Percentiles rank a stretch among this genome's conserved stretches.
Conservation (phyloP, 225 moss, liverwort and hornwort genomes). For the Thuidium tamariscinum region DNA sequence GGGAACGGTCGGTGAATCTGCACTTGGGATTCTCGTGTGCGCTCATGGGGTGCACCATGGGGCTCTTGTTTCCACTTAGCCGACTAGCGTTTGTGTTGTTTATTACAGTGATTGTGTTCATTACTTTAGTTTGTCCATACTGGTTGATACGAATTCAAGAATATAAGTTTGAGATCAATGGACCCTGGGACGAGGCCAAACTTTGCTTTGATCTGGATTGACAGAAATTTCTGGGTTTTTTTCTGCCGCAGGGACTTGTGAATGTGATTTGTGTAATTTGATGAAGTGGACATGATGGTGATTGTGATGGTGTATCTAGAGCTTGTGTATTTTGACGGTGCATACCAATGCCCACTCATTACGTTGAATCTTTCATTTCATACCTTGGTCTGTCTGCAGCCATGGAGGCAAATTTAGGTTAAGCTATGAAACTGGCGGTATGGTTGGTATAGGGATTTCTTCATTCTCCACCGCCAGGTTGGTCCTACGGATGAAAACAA, state of each 20-base stretch:
- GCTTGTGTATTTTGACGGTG: neutral
- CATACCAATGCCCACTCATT: neutral
- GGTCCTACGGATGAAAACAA: neutral
- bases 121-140: constrained; percentile 76
- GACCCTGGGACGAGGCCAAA: constrained; percentile 98
- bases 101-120: constrained; percentile 59
- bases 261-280: neutral
- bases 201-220: constrained; percentile 78
- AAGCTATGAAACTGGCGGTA: neutral
- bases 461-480: neutral
- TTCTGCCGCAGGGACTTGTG: neutral
- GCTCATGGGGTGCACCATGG: constrained; percentile 62
- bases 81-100: constrained; percentile 69
- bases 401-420: neutral
- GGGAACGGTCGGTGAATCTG: constrained; percentile 64
- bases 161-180: constrained; percentile 94
- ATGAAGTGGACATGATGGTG: neutral
- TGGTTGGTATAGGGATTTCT: neutral
- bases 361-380: neutral
- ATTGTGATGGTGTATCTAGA: neutral
- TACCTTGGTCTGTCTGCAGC: neutral
- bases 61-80: constrained; percentile 62
- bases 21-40: constrained; percentile 68
- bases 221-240: neutral
- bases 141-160: constrained; percentile 91